Base-by-base conservation (phyloP, 2,329 filamentous ascomycete genomes). In the Fusarium stilboides region DNA sequence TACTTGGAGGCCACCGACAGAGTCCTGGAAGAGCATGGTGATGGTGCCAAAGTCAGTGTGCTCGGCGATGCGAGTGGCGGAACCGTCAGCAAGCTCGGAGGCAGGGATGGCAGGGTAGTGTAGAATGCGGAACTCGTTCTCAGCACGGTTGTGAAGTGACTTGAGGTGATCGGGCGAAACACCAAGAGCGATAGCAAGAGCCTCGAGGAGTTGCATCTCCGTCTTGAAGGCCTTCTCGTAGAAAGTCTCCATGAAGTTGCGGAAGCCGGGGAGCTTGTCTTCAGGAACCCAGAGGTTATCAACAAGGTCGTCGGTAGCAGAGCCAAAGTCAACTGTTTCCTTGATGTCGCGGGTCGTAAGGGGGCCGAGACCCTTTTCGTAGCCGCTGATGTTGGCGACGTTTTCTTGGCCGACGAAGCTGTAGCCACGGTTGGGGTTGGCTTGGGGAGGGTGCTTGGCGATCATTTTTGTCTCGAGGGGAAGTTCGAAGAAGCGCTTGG, bases 131-230 rank as follows among this genome's bases (percentile, higher is more conserved):
- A 91, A 79, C 63, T 90, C 88, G 65, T 89, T 88, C 68, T 88
- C 85, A 58, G 85, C 80, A 1, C 85, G 84, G 34, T 82, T 83
- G 75, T 90, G 88, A 44, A 85, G 74, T 8, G 79, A 75, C 71
- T 95, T 92, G 71, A 97, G 94, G 82, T 90, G 95, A 4, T 76
- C 75, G 69, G 89, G 85, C 0, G 88, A 85, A 9, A 94, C 81
- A 2, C 86, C 89, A 84, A 95, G 87, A 0, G 91, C 93, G 15
- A 94, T 80, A 2, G 92, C 92, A 59, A 95, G 91, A 8, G 92
- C 91, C 5, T 89, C 85, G 89, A 96, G 94, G 28, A 95, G 86
- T 63, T 92, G 82, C 45, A 87, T 83, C 78, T 97, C 91, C 37
- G 97, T 80, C 17, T 82, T 77, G 77, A 93, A 92, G 78, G 92